Percentiles rank a stretch among this genome's conserved stretches.
Conservation (phyloP, 1,284 basidiomycete species). For the Trametes pubescens region DNA sequence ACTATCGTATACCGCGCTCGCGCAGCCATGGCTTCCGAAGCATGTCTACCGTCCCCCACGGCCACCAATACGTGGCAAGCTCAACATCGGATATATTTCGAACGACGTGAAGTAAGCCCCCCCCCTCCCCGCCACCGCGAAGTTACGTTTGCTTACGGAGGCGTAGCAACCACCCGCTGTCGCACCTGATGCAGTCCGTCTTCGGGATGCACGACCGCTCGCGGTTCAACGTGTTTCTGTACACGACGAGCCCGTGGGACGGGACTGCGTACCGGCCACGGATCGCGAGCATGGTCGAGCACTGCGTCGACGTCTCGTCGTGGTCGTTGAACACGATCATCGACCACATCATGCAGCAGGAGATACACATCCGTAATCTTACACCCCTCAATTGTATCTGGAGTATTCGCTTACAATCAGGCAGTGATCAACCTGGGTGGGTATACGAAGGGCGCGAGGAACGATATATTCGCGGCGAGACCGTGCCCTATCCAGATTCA, state of each 20-base stretch:
- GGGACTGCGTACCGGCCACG: conserved; percentile 58
- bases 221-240: conserved; percentile 59
- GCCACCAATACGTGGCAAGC: conserved; percentile 52
- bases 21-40: conserved; percentile 57
- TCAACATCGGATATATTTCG: conserved; percentile 68
- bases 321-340: conserved; percentile 47
- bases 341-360: conserved; percentile 54
- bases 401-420: neutral
- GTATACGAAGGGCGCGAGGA: conserved; percentile 71
- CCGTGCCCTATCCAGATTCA: conserved; percentile 68
- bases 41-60: conserved; percentile 61
- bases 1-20: conserved; percentile 58
- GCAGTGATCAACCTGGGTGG: conserved; percentile 65
- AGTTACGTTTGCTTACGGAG: conserved; percentile 15
- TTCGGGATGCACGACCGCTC: conserved; percentile 60
- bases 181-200: conserved; percentile 69
- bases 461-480: conserved; percentile 68
- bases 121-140: conserved; percentile 4
- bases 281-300: conserved; percentile 57
- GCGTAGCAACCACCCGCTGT: conserved; percentile 63
- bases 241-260: conserved; percentile 64
- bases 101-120: conserved; percentile 59
- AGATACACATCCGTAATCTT: conserved; percentile 60
- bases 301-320: conserved; percentile 60
- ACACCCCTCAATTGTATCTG: neutral